Evolutionary conservation across 1,139 yeast species (phyloP).

Genomic region (Kurtzmaniella quercitrusa): DNA sequence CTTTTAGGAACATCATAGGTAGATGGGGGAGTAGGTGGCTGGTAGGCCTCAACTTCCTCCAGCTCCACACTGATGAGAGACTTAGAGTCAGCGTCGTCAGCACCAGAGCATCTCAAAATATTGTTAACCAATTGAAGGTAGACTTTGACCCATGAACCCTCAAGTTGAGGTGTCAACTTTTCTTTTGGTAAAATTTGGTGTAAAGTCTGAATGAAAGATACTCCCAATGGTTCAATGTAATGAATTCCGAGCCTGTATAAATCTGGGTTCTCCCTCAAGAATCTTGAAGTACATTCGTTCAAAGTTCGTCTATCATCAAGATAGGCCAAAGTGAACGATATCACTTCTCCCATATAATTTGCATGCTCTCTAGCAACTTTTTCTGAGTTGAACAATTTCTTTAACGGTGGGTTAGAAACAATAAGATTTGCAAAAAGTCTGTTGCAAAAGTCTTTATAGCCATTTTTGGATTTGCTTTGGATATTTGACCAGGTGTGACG

Average conservation of each 20-base stretch:
- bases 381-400: conserved; percentile 22
- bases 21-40: conserved; percentile 8
- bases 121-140: conserved; percentile 39
- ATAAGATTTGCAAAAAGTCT: conserved; percentile 24
- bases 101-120: conserved; percentile 23
- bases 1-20: conserved; percentile 8
- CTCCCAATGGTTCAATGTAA: conserved; percentile 45
- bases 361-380: conserved; percentile 28
- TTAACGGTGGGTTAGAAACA: conserved; percentile 26
- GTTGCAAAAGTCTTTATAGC: conserved; percentile 7
- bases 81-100: conserved; percentile 14
- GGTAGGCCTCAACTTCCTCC: conserved; percentile 13
- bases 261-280: conserved; percentile 29
- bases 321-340: conserved; percentile 30
- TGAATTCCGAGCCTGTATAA: conserved; percentile 22
- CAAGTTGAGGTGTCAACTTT: conserved; percentile 29
- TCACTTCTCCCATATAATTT: conserved; percentile 32
- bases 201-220: conserved; percentile 36
- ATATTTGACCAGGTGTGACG: conserved; percentile 7
- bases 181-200: conserved; percentile 34
- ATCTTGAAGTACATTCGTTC: conserved; percentile 32
- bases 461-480: conserved; percentile 3
- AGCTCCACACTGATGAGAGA: conserved; percentile 10
- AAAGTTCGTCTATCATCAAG: conserved; percentile 26
- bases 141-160: conserved; percentile 38